Conservation (phyloP, 225 moss, liverwort and hornwort genomes). For the Physcomitrium patens region DNA sequence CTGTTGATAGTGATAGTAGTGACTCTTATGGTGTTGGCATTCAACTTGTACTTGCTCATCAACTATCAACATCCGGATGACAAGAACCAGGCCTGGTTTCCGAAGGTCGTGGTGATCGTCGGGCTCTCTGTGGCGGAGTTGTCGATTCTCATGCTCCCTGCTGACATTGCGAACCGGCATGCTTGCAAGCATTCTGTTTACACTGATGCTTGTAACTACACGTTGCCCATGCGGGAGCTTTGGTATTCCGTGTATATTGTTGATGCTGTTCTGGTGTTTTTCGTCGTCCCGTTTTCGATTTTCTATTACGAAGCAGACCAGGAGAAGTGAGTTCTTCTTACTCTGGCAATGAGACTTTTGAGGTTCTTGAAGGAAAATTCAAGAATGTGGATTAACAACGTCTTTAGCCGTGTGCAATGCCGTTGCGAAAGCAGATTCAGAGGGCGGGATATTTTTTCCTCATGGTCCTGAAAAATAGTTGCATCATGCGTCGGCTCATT, state of each 20-base stretch:
- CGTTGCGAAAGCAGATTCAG: neutral
- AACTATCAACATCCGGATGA: slow-evolving; percentile 88
- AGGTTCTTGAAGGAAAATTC: neutral
- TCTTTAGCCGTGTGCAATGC: neutral
- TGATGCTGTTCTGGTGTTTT: slow-evolving; percentile 63
- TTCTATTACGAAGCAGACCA: slow-evolving; percentile 88
- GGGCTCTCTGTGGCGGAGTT: slow-evolving; percentile 76
- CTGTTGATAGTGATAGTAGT: slow-evolving; percentile 67
- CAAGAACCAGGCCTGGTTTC: slow-evolving; percentile 76
- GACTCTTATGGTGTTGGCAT: slow-evolving; percentile 67
- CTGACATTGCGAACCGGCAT: slow-evolving; percentile 73
- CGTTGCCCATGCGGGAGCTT: slow-evolving; percentile 77
- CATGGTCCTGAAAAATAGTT: neutral
- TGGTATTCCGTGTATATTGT: slow-evolving; percentile 75
- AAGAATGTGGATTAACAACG: neutral
- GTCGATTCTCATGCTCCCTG: slow-evolving; percentile 83
- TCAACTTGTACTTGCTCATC: slow-evolving; percentile 69
- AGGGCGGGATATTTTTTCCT: neutral
- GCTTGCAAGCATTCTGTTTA: slow-evolving; percentile 72
- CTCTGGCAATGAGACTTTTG: neutral
- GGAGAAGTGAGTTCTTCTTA: slow-evolving; percentile 60
- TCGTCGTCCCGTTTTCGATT: slow-evolving; percentile 70
- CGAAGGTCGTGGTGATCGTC: slow-evolving; percentile 63
- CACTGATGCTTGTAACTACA: slow-evolving; percentile 57
- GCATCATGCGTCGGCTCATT: too few relatives aligned